Evolutionary conservation across 306 rosid genomes (phyloP), one percentile per base, ranked within the genome.

Genomic region (Dicorynia guianensis): DNA sequence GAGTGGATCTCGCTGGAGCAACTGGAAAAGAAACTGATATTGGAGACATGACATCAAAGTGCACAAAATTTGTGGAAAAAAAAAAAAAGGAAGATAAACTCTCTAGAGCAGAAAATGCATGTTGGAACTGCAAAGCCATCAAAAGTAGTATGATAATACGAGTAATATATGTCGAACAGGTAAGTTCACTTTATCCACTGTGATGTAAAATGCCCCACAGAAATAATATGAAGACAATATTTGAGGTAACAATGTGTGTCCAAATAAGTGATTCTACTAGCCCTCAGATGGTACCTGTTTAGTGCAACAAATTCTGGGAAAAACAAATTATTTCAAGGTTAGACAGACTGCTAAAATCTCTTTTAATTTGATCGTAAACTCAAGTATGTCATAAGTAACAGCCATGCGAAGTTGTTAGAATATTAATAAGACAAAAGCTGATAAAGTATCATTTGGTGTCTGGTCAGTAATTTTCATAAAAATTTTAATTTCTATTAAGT

Each of bases 281-380:
- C 97, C 98, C 89, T 91, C 43, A 85, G 85, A 81, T 91, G 94
- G 84, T 89, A 93, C 80, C 83, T 86, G 96, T 93, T 93, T 75
- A 91, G 95, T 6, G 92, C 98, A 69, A 86, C 83, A 71, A 93
- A 93, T 84, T 91, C 97, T 91, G 87, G 57, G 60, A 46, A 15
- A 77, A 46, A 59, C 10, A 40, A 67, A 0, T 38, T 34, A 74
- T 40, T n/a, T 13, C 12, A 30, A 55, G 40, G 80, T 68, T 69
- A 78, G 83, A 63, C 43, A 61, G 72, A 76, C 71, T 5, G 18
- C 10, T 25, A 10, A 38, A 67, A 66, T 4, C 20, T 38, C 54
- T 33, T 18, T 40, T 7, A 63, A 47, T 64, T 59, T 8, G 18
- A 76, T 12, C 5, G 43, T 14, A 69, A 76, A 62, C 76, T 46